Evolutionary conservation across 2,329 filamentous ascomycete species (phyloP), one percentile per base, ranked within the genome.

Genomic region (Fusarium sp.): DNA sequence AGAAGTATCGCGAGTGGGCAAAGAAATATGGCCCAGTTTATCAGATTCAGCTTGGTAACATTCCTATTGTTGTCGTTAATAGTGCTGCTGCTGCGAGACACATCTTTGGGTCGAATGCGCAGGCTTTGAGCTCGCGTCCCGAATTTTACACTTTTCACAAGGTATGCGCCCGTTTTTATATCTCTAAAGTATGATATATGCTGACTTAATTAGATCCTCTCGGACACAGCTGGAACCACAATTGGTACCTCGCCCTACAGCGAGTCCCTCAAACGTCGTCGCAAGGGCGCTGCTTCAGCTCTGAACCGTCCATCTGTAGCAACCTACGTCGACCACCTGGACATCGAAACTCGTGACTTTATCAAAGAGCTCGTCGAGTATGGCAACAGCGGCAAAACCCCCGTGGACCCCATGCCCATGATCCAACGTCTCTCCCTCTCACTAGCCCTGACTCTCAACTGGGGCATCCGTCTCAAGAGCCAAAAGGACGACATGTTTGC

Each of bases 201-300:
- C 10, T 29, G 27, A 66, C 24, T 15, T 18, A 6, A 0, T 10
- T 48, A 88, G 86, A 85, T 90, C 4, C 82, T 91, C 3, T 90
- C 87, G 4, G 88, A 90, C 45, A 91, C 89, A 0, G 86, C 88
- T 2, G 89, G 89, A 8, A 91, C 89, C 1, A 92, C 90, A 0
- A 91, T 92, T 59, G 90, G 90, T 1, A 92, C 90, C 0, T 89
- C 87, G 1, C 90, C 90, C 0, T 92, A 90, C 74, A 88, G 85
- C 57, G 89, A 91, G 6, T 89, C 86, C 1, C 78, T 91, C 29
- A 91, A 91, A 76, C 82, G 88, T 8, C 82, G 89, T 34, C 83
- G 89, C 61, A 91, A 91, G 76, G 89, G 88, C 18, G 89, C 89
- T 2, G 89, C 89, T 0, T 87, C 87, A 6, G 89, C 90, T 2